Percentiles rank a stretch among this genome's conserved stretches.
Evolutionary conservation across 495 filamentous ascomycete species (phyloP).

Genomic region (Tuber umbilicatum): DNA sequence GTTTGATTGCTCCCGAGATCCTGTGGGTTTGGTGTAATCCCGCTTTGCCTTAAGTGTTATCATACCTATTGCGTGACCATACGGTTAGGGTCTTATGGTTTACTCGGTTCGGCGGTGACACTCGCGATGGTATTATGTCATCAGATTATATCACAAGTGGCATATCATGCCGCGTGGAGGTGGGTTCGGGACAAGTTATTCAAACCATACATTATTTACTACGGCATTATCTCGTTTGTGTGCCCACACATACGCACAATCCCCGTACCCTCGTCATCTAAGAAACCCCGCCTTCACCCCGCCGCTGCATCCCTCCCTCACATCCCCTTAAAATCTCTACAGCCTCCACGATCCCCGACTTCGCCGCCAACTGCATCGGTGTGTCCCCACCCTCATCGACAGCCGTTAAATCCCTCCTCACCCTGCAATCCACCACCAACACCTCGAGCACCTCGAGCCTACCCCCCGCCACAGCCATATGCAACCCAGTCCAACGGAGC

Average conservation of each 20-base stretch:
- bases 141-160: too few species aligned
- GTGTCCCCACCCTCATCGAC: not conserved
- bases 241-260: not conserved
- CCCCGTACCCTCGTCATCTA: not conserved
- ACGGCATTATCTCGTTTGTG: not conserved
- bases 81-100: too few species aligned
- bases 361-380: not conserved
- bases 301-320: not conserved
- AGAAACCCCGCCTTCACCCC: not conserved
- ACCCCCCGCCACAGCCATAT: not conserved
- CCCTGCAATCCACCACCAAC: not conserved
- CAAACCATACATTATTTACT: not conserved
- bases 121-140: too few species aligned
- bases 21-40: too few species aligned
- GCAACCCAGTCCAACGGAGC: not conserved
- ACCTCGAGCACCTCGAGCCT: not conserved
- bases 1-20: too few species aligned
- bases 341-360: not conserved
- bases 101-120: too few species aligned
- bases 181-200: too few species aligned
- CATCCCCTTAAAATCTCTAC: not conserved
- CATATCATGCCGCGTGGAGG: too few species aligned
- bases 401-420: not conserved
- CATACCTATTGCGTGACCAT: too few species aligned
- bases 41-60: too few species aligned